phyloP scores from a whole-genome alignment of 331 rosid genomes.

The Cucumis variabilis region DNA sequence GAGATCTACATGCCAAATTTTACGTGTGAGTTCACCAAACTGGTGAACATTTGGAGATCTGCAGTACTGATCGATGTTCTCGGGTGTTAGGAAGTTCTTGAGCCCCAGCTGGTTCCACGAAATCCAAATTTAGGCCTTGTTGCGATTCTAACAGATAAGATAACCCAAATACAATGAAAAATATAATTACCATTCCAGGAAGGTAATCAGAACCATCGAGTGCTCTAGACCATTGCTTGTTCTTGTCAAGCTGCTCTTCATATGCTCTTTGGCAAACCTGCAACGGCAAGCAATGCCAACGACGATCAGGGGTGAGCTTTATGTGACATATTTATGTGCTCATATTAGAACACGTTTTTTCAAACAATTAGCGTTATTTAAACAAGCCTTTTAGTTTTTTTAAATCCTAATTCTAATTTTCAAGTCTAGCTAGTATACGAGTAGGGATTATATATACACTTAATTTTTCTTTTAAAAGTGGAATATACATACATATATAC shows the following conservation, averaged over 20 bases:
- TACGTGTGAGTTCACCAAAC: constrained; percentile 88
- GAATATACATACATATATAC: no score
- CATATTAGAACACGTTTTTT: neutral
- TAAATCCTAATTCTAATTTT: neutral
- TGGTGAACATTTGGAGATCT: constrained; percentile 93
- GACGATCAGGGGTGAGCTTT: neutral
- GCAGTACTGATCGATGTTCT: constrained; percentile 81
- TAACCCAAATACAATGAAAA: no score
- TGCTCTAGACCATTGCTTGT: constrained; percentile 97
- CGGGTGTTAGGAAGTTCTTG: constrained; percentile 92
- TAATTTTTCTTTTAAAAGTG: neutral
- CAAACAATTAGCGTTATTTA: neutral
- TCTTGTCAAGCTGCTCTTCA: constrained; percentile 83
- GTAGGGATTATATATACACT: neutral
- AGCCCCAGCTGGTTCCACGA: constrained; percentile 79
- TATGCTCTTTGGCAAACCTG: constrained; percentile 83
- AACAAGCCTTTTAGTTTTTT: neutral
- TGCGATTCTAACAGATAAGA: neutral
- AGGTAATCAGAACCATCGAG: constrained; percentile 99
- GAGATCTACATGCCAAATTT: constrained; percentile 97
- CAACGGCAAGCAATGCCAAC: constrained; percentile 34
- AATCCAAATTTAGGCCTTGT: constrained; percentile 29
- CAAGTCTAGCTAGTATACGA: neutral
- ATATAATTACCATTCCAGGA: constrained; percentile 90
- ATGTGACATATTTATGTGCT: neutral